Evolutionary conservation across 768 basidiomycete genomes (phyloP).

Genomic region (Tylopilus sp.): DNA sequence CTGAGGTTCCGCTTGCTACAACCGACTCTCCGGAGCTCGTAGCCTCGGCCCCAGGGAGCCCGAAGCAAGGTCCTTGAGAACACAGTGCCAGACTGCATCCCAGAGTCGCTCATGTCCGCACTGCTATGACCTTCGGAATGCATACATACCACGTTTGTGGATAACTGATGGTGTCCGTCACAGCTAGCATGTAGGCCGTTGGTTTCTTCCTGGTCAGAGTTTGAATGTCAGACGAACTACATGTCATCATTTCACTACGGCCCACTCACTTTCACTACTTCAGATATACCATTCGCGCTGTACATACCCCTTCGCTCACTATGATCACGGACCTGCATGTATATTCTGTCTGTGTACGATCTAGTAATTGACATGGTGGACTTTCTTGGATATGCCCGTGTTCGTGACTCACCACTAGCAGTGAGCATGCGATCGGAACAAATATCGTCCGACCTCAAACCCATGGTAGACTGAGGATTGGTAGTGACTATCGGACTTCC

Average conservation of each 20-base stretch:
- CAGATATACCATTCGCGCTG: conserved; percentile 15
- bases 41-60: conserved; percentile 3
- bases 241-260: background rate
- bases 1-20: conserved; percentile 1
- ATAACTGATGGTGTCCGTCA: conserved; percentile 14
- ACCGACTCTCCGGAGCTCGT: background rate
- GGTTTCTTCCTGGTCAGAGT: background rate
- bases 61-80: conserved; percentile 1
- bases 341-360: background rate
- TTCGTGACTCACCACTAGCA: background rate
- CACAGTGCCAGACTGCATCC: background rate
- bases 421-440: too few relatives aligned
- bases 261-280: background rate
- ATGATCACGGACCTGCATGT: background rate
- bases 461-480: too few relatives aligned
- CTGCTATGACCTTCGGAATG: conserved; percentile 1
- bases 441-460: too few relatives aligned
- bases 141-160: conserved; percentile 6
- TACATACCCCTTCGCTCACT: conserved; percentile 13
- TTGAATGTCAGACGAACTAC: background rate
- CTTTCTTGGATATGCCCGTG: background rate
- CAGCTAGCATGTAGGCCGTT: background rate
- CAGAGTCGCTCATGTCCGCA: conserved; percentile 4
- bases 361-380: background rate
- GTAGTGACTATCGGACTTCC: too few relatives aligned